These are phyloP conservation scores for Endogone sp. DNA, from an alignment of 192 early-diverging fungal species.

Conservation along the genomic window DNA sequence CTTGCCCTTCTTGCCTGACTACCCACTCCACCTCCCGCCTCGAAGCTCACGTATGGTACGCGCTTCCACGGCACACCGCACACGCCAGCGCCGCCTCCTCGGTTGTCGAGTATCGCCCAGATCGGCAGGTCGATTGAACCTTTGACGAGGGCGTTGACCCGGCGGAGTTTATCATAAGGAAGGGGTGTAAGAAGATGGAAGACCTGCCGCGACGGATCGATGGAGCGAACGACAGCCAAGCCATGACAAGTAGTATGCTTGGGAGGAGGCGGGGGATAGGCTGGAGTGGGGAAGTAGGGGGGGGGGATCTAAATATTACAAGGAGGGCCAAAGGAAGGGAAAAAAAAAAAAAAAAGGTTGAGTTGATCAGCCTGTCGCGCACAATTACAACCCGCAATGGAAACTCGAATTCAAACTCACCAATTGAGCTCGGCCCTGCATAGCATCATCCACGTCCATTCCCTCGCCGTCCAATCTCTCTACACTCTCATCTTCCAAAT, in stretches of 20 bases:
- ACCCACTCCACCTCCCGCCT: constrained; percentile 24
- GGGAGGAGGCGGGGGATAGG: constrained; percentile 40
- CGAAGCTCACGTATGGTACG: constrained; percentile 45
- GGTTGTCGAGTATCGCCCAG: constrained; percentile 38
- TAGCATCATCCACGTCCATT: constrained; percentile 6
- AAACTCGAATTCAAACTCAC: neutral
- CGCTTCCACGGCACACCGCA: constrained; percentile 50
- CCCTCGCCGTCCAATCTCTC: neutral
- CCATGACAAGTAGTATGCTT: constrained; percentile 53
- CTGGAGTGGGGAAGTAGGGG: constrained; percentile 35
- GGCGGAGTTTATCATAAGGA: constrained; percentile 21
- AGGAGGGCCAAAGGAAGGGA: neutral
- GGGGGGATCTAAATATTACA: constrained; percentile 17
- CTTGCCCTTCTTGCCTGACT: too few species aligned
- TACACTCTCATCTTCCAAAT: constrained; percentile 18
- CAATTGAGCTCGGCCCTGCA: neutral
- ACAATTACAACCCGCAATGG: neutral
- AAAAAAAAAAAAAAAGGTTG: neutral
- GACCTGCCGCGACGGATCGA: constrained; percentile 48
- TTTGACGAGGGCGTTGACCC: constrained; percentile 44
- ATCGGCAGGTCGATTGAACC: constrained; percentile 51
- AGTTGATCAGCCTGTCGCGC: neutral
- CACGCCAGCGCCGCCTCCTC: constrained; percentile 18
- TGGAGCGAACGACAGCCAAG: constrained; percentile 62
- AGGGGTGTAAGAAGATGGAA: constrained; percentile 58